These are phyloP conservation scores for Fusarium pseudoanthophilum DNA, from an alignment of 2,329 filamentous ascomycete genomes.

Conservation along the genomic window DNA sequence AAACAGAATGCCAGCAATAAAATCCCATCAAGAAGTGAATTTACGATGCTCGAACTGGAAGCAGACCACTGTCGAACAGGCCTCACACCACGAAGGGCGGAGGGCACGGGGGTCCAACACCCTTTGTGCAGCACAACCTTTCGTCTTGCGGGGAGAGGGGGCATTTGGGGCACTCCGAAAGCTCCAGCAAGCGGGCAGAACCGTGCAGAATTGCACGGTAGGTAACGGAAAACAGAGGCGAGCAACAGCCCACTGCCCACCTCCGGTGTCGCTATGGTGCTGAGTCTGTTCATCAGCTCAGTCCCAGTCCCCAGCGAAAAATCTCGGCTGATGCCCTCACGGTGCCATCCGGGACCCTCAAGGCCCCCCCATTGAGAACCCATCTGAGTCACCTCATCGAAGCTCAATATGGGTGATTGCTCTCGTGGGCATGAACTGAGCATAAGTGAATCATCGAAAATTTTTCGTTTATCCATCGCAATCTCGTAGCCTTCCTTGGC, in stretches of 20 bases:
- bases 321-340: constrained; percentile 46
- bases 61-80: constrained; percentile 38
- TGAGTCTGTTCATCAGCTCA: constrained; percentile 40
- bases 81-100: constrained; percentile 42
- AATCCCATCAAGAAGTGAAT: constrained; percentile 31
- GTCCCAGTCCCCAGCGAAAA: constrained; percentile 42
- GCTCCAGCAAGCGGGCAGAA: constrained; percentile 41
- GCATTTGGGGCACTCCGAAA: constrained; percentile 34
- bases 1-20: constrained; percentile 32
- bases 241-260: constrained; percentile 46
- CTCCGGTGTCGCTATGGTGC: constrained; percentile 46
- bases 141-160: constrained; percentile 33
- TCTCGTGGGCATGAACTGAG: constrained; percentile 35
- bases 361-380: constrained; percentile 24
- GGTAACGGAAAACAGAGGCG: constrained; percentile 40
- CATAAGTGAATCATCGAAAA: constrained; percentile 33
- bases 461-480: constrained; percentile 30
- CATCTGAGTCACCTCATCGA: constrained; percentile 46
- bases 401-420: constrained; percentile 32
- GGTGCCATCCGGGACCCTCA: constrained; percentile 45
- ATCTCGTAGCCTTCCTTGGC: constrained; percentile 28
- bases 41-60: constrained; percentile 35
- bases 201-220: constrained; percentile 45
- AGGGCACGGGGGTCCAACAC: constrained; percentile 29
- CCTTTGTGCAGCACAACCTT: constrained; percentile 34